A percentile compares a stretch with the other conserved stretches of the same genome.
Conservation (phyloP, 148 eudicot genomes). For the Rhododendron ferrugineum region DNA sequence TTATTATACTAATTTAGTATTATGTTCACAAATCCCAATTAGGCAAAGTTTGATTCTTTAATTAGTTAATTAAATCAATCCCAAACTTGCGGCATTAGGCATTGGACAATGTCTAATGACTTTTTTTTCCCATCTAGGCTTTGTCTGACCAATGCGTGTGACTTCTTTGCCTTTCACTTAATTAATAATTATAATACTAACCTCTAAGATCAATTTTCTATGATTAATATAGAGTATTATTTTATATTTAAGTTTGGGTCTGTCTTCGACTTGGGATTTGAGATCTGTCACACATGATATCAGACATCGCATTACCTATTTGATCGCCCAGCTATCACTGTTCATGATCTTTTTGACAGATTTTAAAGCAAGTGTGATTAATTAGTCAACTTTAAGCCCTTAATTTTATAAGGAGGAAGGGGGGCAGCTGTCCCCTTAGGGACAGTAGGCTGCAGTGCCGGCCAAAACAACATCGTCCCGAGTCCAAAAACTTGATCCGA, state of each 20-base stretch:
- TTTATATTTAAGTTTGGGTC: not conserved
- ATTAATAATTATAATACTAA: not conserved
- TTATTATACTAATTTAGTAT: not conserved
- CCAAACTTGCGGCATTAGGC: conserved; percentile 3
- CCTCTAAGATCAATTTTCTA: not conserved
- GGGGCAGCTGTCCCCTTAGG: too few species aligned
- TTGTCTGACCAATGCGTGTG: not conserved
- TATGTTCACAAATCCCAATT: not conserved
- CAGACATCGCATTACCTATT: not conserved
- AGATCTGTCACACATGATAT: not conserved
- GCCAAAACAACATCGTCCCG: too few species aligned
- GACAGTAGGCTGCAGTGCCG: too few species aligned
- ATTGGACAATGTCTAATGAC: not conserved
- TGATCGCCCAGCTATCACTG: not conserved
- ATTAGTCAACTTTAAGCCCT: not conserved
- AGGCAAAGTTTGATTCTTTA: not conserved
- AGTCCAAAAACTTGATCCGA: too few species aligned
- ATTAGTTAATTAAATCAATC: not conserved
- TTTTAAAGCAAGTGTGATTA: not conserved
- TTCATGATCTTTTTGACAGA: not conserved
- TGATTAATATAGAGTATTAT: not conserved
- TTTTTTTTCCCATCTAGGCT: not conserved
- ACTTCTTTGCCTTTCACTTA: not conserved
- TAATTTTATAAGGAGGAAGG: not conserved
- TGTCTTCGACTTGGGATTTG: not conserved